Base-by-base conservation (phyloP, 257 asterid genomes). In the Solanum medicagineum region DNA sequence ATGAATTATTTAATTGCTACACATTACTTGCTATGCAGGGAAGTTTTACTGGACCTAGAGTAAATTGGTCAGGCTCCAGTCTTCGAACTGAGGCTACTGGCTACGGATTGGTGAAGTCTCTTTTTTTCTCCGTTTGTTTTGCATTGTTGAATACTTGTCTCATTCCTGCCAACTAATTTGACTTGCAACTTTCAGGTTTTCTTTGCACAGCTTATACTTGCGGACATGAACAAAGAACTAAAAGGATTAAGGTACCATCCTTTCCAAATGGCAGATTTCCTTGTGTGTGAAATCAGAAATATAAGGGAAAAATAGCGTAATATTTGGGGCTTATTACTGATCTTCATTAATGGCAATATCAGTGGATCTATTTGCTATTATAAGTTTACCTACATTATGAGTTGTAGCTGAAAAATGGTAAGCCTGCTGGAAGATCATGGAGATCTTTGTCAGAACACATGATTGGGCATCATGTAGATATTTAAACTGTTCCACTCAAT, bases 61-160 rank as follows among this genome's bases (percentile, higher is more conserved):
- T 96, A 51, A 96, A 95, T 89, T 96, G 99, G 99, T 93, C 98
- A 42, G 97, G 98, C 85, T 92, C 98, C 85, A 96, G 99, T 91
- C 94, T 96, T 77, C 94, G 98, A 83, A 96, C 99, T 71, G 99
- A 96, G 90, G 99, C 99, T 90, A 96, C 99, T 85, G 99, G 98
- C 87, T 96, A 96, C 68, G 99, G 99, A 92, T 90, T 96, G 99
- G 99, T 96, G 86, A 91, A 80, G 55, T 84, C 40, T 65, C 65
- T 65, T 29, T 83, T 36, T 26, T 47, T 19, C 45, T 68, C 36
- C 16, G 9, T 26, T 49, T 53, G 60, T 66, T 63, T 83, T 81
- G 24, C 80, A 19, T 83, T 83, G 63, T 65, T 17, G 66, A 51
- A 54, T 53, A 20, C 32, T 29, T 36, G 32, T 84, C 51, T 68